These are phyloP conservation scores for Blastobotrys apis DNA, from an alignment of 1,139 yeast genomes.

Conservation along the genomic window DNA sequence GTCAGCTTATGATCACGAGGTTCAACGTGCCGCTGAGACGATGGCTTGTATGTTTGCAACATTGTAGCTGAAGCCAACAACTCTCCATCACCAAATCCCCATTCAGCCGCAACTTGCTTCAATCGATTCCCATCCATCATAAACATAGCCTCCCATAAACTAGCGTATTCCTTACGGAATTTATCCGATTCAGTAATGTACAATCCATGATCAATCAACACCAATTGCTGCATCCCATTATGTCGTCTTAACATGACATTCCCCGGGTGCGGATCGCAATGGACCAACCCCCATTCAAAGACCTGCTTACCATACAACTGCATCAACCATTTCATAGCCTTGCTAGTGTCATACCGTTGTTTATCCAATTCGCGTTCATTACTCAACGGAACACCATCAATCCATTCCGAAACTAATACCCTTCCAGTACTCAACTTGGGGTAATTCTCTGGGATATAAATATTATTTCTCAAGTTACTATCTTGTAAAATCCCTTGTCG, in stretches of 20 bases:
- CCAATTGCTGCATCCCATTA: constrained; percentile 48
- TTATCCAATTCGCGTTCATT: constrained; percentile 43
- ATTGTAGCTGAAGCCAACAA: constrained; percentile 58
- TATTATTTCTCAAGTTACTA: constrained; percentile 32
- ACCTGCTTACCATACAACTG: constrained; percentile 62
- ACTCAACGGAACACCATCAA: constrained; percentile 59
- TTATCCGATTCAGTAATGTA: constrained; percentile 51
- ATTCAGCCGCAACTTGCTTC: constrained; percentile 45
- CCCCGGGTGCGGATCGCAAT: constrained; percentile 84
- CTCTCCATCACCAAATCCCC: constrained; percentile 74
- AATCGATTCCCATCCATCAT: constrained; percentile 50
- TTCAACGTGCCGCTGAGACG: not conserved
- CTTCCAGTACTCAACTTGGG: constrained; percentile 45
- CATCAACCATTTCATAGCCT: constrained; percentile 51
- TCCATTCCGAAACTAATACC: constrained; percentile 69
- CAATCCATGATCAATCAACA: constrained; percentile 71
- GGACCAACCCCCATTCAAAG: constrained; percentile 70
- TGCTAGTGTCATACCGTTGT: constrained; percentile 41
- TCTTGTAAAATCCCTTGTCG: constrained; percentile 36
- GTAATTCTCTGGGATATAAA: constrained; percentile 54
- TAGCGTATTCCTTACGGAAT: constrained; percentile 54
- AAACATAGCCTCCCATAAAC: constrained; percentile 61
- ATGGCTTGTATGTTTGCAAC: constrained; percentile 43
- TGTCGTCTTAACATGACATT: constrained; percentile 53
- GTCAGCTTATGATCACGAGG: constrained; percentile 5